Percentiles rank a stretch among this genome's conserved stretches.
These are phyloP conservation scores for Acacia acuminata DNA, from an alignment of 306 rosid genomes.

Conservation along the genomic window DNA sequence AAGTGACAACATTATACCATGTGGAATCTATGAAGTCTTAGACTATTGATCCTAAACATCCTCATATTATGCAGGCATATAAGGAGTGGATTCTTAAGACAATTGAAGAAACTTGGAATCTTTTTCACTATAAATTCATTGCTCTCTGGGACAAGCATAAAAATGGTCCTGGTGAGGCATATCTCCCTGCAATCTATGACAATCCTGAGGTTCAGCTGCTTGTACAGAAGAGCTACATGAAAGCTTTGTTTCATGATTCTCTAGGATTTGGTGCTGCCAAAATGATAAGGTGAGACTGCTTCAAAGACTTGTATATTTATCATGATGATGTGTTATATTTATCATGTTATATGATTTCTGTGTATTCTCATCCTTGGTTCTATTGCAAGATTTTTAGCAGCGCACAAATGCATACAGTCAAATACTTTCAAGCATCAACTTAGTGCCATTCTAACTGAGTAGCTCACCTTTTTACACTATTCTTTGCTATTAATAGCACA, in stretches of 20 bases:
- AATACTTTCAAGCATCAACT: neutral
- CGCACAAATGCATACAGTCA: neutral
- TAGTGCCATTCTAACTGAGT: neutral
- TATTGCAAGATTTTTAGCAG: neutral
- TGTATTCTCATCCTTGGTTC: neutral
- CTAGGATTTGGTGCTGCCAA: constrained; percentile 96
- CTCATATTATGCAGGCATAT: constrained; percentile 54
- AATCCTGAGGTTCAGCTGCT: constrained; percentile 63
- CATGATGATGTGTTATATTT: neutral
- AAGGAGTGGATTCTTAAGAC: constrained; percentile 89
- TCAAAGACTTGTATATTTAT: constrained; percentile 1
- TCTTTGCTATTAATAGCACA: neutral
- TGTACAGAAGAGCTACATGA: constrained; percentile 65
- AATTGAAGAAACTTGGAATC: constrained; percentile 79
- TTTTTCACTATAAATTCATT: constrained; percentile 61
- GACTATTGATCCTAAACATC: constrained; percentile 9
- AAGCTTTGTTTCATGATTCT: constrained; percentile 70
- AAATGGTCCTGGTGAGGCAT: constrained; percentile 83
- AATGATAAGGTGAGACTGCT: constrained; percentile 72
- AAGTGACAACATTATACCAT: neutral
- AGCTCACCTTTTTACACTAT: neutral
- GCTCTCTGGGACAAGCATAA: constrained; percentile 81
- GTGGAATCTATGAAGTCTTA: neutral
- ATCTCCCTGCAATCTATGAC: constrained; percentile 79
- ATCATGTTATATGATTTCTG: neutral